Percentiles rank a stretch among this genome's conserved stretches.
phyloP scores from a whole-genome alignment of 441 rosid species.

The Arabidopsis lyrata region DNA sequence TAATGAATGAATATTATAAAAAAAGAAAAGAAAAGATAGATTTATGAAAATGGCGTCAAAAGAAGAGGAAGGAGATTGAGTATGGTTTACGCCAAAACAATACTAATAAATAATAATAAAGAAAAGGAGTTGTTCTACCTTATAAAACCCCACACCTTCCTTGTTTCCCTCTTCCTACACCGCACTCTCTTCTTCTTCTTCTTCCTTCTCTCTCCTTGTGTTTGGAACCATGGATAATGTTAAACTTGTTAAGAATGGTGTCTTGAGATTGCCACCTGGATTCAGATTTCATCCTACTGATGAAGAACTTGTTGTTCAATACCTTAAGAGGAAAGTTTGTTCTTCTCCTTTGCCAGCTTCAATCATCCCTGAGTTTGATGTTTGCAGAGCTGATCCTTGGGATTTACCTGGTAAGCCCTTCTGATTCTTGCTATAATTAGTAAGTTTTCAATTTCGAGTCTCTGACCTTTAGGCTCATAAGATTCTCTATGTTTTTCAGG shows the following conservation, averaged over 20 bases:
- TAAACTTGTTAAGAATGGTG: conserved; percentile 80
- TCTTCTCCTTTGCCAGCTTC: conserved; percentile 92
- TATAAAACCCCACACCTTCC: conserved; percentile 30
- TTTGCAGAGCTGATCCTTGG: conserved; percentile 97
- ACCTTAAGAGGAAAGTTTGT: conserved; percentile 72
- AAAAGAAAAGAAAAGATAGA: conserved; percentile 18
- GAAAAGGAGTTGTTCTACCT: conserved; percentile 55
- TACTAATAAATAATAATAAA: not conserved
- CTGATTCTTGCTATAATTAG: not conserved
- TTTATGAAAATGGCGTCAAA: conserved; percentile 55
- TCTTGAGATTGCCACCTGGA: conserved; percentile 89
- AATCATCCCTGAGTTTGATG: conserved; percentile 90
- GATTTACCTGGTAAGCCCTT: conserved; percentile 87
- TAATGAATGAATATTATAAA: conserved; percentile 23
- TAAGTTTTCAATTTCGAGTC: no score
- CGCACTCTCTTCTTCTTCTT: conserved; percentile 11
- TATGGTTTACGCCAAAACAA: conserved; percentile 76
- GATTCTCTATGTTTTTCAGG: conserved; percentile 23
- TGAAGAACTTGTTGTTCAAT: conserved; percentile 91
- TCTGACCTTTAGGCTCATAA: conserved; percentile 11
- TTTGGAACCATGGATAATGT: conserved; percentile 72
- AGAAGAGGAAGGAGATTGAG: conserved; percentile 64
- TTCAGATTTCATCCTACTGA: conserved; percentile 97
- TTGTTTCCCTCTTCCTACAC: conserved; percentile 43
- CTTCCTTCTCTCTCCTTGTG: not conserved